Evolutionary conservation across 2,329 filamentous ascomycete genomes (phyloP).

Genomic region (Coniochaeta sp.): DNA sequence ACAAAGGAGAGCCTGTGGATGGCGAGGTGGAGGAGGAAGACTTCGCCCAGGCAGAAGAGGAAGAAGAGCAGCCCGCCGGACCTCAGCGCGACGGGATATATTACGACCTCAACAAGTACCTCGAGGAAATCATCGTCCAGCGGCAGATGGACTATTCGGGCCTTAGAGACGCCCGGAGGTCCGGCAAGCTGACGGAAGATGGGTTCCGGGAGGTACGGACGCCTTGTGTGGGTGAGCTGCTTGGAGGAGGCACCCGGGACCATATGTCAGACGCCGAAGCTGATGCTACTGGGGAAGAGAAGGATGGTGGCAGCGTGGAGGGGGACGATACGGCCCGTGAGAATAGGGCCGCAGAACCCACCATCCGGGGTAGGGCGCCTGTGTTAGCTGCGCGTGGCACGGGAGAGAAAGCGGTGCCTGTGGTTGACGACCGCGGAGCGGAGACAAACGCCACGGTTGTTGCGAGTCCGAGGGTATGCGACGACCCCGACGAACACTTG

Average conservation of each 20-base stretch:
- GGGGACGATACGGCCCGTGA: too few species aligned
- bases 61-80: conserved; percentile 20
- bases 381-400: not conserved
- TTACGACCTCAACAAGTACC: conserved; percentile 29
- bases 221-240: conserved; percentile 27
- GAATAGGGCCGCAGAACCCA: too few species aligned
- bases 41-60: not conserved
- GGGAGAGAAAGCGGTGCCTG: not conserved
- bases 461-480: too few species aligned
- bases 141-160: conserved; percentile 35
- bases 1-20: conserved; percentile 12
- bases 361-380: too few species aligned
- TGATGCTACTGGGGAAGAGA: too few species aligned
- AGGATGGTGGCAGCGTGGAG: not conserved
- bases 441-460: not conserved
- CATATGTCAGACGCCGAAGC: too few species aligned
- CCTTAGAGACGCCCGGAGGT: conserved; percentile 34
- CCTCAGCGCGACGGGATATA: conserved; percentile 34
- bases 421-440: not conserved
- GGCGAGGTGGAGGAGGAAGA: not conserved
- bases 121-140: conserved; percentile 39
- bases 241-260: too few species aligned
- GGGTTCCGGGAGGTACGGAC: conserved; percentile 34
- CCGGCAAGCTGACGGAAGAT: conserved; percentile 27
- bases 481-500: conserved; percentile 36